Evolutionary conservation across 306 rosid species (phyloP), one percentile per base, ranked within the genome.

Genomic region (Sechiopsis laciniata): DNA sequence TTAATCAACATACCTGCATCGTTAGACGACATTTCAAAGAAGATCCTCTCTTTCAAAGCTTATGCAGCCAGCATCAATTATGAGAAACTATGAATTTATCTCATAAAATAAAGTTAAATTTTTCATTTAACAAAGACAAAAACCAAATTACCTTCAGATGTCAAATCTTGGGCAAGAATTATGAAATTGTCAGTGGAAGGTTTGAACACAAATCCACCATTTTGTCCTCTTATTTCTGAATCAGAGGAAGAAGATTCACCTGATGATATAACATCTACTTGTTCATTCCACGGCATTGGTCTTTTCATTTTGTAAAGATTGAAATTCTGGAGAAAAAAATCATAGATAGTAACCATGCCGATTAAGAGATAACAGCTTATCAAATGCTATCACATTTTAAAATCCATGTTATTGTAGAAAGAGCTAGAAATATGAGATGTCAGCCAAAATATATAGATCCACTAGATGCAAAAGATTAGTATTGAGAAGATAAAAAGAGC

Each of bases 181-280:
- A 60, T 55, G 24, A 42, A 42, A 40, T 72, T 63, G 21, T 14
- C 37, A 2, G 63, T n/a, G 37, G 77, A 74, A 67, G 60, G 80
- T 46, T 75, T 74, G 58, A 70, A 50, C 72, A 55, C 74, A 26
- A 8, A 12, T 53, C 74, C 84, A 51, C 22, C 78, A 74, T 71
- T 55, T 10, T 16, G 40, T 46, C 42, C 46, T 20, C 73, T 80
- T 72, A 75, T 59, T 17, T 77, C 83, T 20, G 82, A 71, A 64
- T 80, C 85, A 8, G 88, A 82, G 20, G 88, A 76, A 80, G 90
- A 84, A 75, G 91, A 79, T 64, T 83, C 83, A 58, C 82, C 84
- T 19, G 90, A 89, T 6, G 82, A 77, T 53, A 77, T 75, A 59
- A 85, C 76, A 69, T 82, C 91, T 69, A 83, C 74, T 55, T 51